Base-by-base conservation (phyloP, 108 stramenopile species). In the Conticribra guillardii region DNA sequence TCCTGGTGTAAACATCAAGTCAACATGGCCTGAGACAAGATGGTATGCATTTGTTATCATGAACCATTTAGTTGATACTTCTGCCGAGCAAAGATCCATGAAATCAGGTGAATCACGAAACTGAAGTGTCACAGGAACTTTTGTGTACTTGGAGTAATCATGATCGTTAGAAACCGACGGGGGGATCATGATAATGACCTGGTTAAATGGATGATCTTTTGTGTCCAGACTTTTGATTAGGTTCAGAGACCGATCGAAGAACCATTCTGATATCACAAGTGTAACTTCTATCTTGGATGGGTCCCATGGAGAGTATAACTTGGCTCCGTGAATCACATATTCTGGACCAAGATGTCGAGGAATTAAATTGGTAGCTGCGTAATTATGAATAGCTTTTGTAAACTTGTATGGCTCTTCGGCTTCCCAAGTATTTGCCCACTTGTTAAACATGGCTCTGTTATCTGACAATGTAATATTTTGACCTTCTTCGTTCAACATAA, bases 271-370 rank as follows among this genome's bases (percentile, higher is more conserved):
- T 31, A 74, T 64, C 21, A 74, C 60, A 15, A 74, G 32, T 3
- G 73, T 74, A 26, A 74, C 34, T 52, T 67, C 64, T 37, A 54
- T 60, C 1, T 37, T 32, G 11, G 64, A 19, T 27, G 73, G 60
- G 49, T 74, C 60, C 58, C 60, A 74, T 34, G 73, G 60, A 27
- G 33, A 46, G 34, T 74, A 74, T 1, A 74, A 53, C 34, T 74
- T 74, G 16, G 73, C 73, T 48, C 73, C 73, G 28, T 74, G 73
- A 8, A 74, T 74, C 1, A 74, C 26, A 51, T 74, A 74, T 37
- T 74, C 73, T 15, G 58, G 60, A 0, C 73, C 60, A 15, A 74
- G 55, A 51, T 74, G 73, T 0, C 73, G 73, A 31, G 73, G 73
- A 28, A 74, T 61, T 15, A 60, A 54, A 50, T 60, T 61, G 0